These are phyloP conservation scores for Starmerella asiatica DNA, from an alignment of 805 yeast species.

Conservation along the genomic window DNA sequence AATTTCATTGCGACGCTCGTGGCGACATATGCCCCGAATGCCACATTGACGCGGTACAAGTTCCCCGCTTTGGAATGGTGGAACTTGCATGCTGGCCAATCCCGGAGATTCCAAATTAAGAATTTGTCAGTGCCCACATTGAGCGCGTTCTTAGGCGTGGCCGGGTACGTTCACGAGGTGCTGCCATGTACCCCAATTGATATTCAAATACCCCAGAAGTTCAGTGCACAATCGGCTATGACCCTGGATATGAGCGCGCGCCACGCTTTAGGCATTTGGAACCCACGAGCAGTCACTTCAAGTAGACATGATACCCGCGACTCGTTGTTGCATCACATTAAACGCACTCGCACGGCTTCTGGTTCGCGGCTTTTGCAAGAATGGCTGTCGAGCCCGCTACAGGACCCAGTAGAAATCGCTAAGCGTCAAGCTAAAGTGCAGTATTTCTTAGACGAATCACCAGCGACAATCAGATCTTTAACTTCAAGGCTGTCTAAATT, in stretches of 20 bases:
- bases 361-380: conserved; percentile 68
- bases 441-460: conserved; percentile 31
- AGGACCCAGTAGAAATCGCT: conserved; percentile 42
- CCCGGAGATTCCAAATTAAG: conserved; percentile 12
- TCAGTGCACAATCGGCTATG: conserved; percentile 40
- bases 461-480: conserved; percentile 39
- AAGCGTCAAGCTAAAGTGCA: conserved; percentile 43
- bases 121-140: conserved; percentile 29
- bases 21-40: conserved; percentile 8
- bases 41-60: conserved; percentile 38
- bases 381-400: conserved; percentile 74
- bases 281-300: neutral
- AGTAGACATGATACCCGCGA: conserved; percentile 29
- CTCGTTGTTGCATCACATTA: conserved; percentile 54
- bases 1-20: conserved; percentile 45
- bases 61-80: conserved; percentile 26
- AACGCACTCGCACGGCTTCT: conserved; percentile 62
- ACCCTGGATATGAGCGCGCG: conserved; percentile 52
- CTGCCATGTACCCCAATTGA: conserved; percentile 54
- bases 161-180: conserved; percentile 59
- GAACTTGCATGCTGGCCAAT: conserved; percentile 1
- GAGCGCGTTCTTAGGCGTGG: conserved; percentile 46
- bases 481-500: conserved; percentile 46
- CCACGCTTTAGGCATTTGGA: neutral
- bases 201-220: conserved; percentile 53